Base-by-base conservation (phyloP, 306 rosid species). In the Vachellia pachyceras region DNA sequence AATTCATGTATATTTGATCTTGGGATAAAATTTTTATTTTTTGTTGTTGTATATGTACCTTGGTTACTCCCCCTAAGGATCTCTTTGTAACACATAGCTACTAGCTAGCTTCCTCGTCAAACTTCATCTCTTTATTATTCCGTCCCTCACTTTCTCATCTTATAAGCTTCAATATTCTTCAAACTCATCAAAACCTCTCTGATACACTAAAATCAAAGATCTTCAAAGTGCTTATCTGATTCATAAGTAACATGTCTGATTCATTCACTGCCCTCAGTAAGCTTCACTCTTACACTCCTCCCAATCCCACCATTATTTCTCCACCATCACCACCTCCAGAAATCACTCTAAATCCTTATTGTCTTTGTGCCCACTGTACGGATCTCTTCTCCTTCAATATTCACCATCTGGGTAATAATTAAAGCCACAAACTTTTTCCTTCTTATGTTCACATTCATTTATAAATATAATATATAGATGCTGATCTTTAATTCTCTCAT, bases 361-460 rank as follows among this genome's bases (percentile, higher is more conserved):
- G 84, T 52, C 37, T 83, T 77, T 85, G 82, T 79, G 61, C 84
- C 40, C 82, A 78, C 50, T 83, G 85, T 35, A 70, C 64, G 75
- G 73, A 83, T 76, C 58, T 85, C 77, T 71, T 58, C 64, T 52
- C 80, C 33, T 79, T 83, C 69, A 83, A 85, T 76, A 5, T 60
- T 12, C 89, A 75, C 55, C 90, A 74, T 57, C 49, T 46, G 22
- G 88, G 90, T 87, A 82, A 60, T 83, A 79, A 67, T 83, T 46
- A 46, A 77, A 11, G 0, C 65, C 44, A 25, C 47, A 54, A 23
- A 42, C 12, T 20, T 54, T 20, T 76, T 66, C n/a, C n/a, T n/a
- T n/a, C 8, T 5, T 10, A 33, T 22, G 0, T 49, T 14, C 5
- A 49, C 55, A 13, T 15, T 14, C 5, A 49, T 49, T 49, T 52